Conservation (phyloP, 495 filamentous ascomycete species). For the Tuber magnatum region DNA sequence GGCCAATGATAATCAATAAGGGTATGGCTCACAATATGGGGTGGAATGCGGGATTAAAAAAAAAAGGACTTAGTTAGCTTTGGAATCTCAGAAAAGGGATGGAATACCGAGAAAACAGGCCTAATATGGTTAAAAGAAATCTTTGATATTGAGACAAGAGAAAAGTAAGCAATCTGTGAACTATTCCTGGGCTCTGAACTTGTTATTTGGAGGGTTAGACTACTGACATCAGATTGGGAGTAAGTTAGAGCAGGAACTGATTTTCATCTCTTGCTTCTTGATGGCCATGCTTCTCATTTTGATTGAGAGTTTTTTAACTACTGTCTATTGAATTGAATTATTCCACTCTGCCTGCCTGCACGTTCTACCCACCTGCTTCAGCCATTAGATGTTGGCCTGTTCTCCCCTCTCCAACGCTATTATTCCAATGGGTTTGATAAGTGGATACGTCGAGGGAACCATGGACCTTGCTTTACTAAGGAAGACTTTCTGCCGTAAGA, state of each 20-base stretch:
- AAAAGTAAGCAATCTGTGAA: no score
- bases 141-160: no score
- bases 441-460: not conserved
- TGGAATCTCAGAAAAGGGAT: constrained; percentile 10
- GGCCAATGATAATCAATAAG: constrained; percentile 20
- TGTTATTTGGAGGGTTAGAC: no score
- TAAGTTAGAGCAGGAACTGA: constrained; percentile 6
- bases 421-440: constrained; percentile 21
- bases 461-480: no score
- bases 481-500: no score
- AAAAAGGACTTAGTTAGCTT: constrained; percentile 5
- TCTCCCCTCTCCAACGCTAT: constrained; percentile 1
- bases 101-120: no score
- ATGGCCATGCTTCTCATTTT: constrained; percentile 23
- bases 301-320: constrained; percentile 22
- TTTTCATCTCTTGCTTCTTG: constrained; percentile 11
- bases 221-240: no score
- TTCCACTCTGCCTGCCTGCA: constrained; percentile 18
- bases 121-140: no score
- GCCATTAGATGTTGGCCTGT: constrained; percentile 19
- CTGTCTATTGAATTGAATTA: constrained; percentile 18
- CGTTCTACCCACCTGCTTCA: no score
- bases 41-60: constrained; percentile 7
- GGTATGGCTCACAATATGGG: constrained; percentile 11
- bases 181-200: no score